phyloP scores from a whole-genome alignment of 2,329 filamentous ascomycete genomes.

The Whalleya microplaca region DNA sequence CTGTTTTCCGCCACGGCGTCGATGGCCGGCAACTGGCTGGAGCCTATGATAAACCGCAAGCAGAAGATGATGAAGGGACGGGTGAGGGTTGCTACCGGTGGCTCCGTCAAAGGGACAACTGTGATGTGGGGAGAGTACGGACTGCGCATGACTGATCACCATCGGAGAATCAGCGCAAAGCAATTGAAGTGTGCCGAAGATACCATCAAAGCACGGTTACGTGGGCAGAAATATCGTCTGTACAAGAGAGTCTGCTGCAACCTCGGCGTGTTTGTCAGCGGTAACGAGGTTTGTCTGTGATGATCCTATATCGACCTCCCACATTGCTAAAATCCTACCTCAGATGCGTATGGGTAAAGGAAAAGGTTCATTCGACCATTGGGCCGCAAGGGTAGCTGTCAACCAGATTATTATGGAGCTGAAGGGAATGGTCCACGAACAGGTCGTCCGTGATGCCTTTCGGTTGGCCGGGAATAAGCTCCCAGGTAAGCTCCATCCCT shows the following conservation, averaged over 20 bases:
- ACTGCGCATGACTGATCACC: slow-evolving; percentile 89
- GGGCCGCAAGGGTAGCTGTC: slow-evolving; percentile 87
- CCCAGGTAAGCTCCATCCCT: slow-evolving; percentile 66
- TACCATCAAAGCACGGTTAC: slow-evolving; percentile 84
- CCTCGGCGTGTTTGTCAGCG: slow-evolving; percentile 92
- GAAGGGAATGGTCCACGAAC: slow-evolving; percentile 90
- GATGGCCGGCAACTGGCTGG: slow-evolving; percentile 74
- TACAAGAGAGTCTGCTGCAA: slow-evolving; percentile 93
- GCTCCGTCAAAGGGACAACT: slow-evolving; percentile 89
- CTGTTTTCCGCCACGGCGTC: slow-evolving; percentile 73
- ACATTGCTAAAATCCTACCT: slow-evolving; percentile 15
- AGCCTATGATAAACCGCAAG: slow-evolving; percentile 75
- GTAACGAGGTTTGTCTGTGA: slow-evolving; percentile 72
- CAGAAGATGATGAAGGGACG: slow-evolving; percentile 91
- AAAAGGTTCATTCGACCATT: slow-evolving; percentile 96
- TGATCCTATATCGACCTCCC: neutral
- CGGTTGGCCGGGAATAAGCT: slow-evolving; percentile 92
- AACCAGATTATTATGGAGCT: slow-evolving; percentile 93
- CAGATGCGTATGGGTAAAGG: slow-evolving; percentile 98
- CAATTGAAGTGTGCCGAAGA: slow-evolving; percentile 92
- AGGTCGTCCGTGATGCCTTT: slow-evolving; percentile 92
- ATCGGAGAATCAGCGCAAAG: slow-evolving; percentile 84
- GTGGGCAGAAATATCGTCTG: slow-evolving; percentile 89
- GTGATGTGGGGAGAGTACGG: slow-evolving; percentile 97
- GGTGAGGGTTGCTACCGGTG: slow-evolving; percentile 85